A percentile compares a stretch with the other conserved stretches of the same genome.
These are phyloP conservation scores for Elsinoe ampelina DNA, from an alignment of 2,329 filamentous ascomycete species.

Conservation along the genomic window DNA sequence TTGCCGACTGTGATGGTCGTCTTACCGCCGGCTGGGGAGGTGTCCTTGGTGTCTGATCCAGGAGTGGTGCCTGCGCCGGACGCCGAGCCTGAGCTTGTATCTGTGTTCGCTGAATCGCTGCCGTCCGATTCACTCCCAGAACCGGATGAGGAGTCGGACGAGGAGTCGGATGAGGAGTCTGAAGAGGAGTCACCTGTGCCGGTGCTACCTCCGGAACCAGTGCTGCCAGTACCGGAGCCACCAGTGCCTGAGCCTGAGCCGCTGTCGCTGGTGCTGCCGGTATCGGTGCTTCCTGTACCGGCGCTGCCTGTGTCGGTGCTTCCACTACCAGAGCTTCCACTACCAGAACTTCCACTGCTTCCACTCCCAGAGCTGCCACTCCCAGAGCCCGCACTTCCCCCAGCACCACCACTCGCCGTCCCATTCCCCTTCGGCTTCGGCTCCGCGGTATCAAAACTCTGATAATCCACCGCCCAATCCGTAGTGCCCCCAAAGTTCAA, in stretches of 20 bases:
- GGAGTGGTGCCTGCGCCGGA: not conserved
- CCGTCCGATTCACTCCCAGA: not conserved
- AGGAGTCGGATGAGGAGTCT: not conserved
- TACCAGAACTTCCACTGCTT: not conserved
- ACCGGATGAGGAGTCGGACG: not conserved
- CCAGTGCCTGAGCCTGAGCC: no score
- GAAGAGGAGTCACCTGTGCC: not conserved
- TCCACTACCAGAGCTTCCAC: no score
- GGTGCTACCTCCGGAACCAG: no score
- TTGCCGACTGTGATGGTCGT: not conserved
- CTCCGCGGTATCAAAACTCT: not conserved
- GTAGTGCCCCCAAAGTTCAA: constrained; percentile 27
- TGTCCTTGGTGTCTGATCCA: not conserved
- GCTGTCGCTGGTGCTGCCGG: no score
- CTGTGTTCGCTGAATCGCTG: no score
- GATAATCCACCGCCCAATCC: constrained; percentile 31
- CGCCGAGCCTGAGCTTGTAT: not conserved
- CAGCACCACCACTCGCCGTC: not conserved
- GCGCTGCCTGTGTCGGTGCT: no score
- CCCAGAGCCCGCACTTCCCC: not conserved
- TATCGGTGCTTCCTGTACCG: no score
- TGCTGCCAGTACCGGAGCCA: not conserved
- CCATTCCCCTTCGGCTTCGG: not conserved
- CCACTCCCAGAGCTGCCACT: not conserved
- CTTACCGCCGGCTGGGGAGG: not conserved